Percentiles rank a stretch among this genome's conserved stretches.
Evolutionary conservation across 768 basidiomycete species (phyloP).

Genomic region (Tubosaeta sp.): DNA sequence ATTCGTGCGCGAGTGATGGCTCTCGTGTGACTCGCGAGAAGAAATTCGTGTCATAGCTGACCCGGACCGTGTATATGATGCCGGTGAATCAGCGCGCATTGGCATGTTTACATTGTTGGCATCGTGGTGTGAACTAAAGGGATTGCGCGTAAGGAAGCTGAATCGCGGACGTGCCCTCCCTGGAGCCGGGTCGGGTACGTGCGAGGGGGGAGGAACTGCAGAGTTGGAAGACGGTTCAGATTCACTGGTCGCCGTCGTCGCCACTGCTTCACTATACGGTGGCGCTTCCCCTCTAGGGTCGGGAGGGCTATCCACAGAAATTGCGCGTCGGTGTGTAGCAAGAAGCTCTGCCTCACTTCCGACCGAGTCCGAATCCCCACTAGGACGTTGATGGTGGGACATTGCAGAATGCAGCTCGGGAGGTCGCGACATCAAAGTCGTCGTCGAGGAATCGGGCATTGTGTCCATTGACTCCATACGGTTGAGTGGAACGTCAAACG

Average conservation of each 20-base stretch:
- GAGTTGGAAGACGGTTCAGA: neutral
- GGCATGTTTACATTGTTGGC: conserved; percentile 8
- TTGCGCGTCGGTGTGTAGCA: conserved; percentile 8
- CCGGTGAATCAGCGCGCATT: conserved; percentile 19
- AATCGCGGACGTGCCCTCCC: conserved; percentile 40
- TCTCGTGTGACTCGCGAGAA: conserved; percentile 21
- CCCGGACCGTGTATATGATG: conserved; percentile 7
- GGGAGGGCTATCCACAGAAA: conserved; percentile 3
- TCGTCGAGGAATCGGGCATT: conserved; percentile 17
- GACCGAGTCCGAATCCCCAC: conserved; percentile 16
- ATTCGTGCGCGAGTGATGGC: conserved; percentile 18
- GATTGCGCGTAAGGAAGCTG: conserved; percentile 39
- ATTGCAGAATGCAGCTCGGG: conserved; percentile 4
- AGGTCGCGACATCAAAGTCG: conserved; percentile 22
- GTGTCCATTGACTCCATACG: conserved; percentile 24
- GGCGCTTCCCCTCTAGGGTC: conserved; percentile 63
- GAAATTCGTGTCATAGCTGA: conserved; percentile 22
- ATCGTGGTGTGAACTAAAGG: conserved; percentile 31
- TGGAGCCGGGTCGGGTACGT: neutral
- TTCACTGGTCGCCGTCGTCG: conserved; percentile 3
- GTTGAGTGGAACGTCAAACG: conserved; percentile 19
- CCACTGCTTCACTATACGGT: conserved; percentile 51
- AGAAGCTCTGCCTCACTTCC: conserved; percentile 23
- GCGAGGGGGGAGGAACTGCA: neutral
- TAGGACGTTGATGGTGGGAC: conserved; percentile 8